Percentiles rank a stretch among this genome's conserved stretches.
Conservation (phyloP, 1,139 yeast genomes). For the Arxiozyma telluris region DNA sequence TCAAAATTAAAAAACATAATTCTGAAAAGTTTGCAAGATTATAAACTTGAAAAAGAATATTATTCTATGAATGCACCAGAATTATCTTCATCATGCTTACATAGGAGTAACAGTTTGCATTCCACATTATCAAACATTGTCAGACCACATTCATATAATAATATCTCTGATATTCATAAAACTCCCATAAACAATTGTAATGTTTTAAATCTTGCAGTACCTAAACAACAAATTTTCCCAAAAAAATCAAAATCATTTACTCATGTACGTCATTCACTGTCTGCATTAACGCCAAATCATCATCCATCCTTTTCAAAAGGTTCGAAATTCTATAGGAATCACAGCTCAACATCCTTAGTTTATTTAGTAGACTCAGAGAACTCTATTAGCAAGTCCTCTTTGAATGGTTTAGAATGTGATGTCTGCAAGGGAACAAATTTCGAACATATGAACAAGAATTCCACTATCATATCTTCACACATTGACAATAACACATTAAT, state of each 20-base stretch:
- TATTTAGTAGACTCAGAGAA: background rate
- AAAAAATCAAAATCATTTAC: slow-evolving; percentile 9
- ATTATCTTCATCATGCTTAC: slow-evolving; percentile 8
- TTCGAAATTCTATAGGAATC: background rate
- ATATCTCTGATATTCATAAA: background rate
- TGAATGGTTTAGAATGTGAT: slow-evolving; percentile 24
- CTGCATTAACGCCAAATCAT: background rate
- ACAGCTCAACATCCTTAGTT: slow-evolving; percentile 1
- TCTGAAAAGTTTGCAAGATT: slow-evolving; percentile 16
- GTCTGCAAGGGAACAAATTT: slow-evolving; percentile 34
- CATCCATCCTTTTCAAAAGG: background rate
- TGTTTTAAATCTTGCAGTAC: background rate
- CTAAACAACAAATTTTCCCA: background rate
- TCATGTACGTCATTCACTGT: slow-evolving; percentile 3
- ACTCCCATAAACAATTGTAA: background rate
- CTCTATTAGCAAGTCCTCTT: background rate
- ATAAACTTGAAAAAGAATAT: slow-evolving; percentile 4
- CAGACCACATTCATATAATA: slow-evolving; percentile 6
- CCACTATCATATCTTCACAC: background rate
- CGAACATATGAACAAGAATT: slow-evolving; percentile 10
- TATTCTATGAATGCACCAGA: slow-evolving; percentile 6
- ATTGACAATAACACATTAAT: slow-evolving; percentile 11
- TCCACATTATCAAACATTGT: slow-evolving; percentile 5
- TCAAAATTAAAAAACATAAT: slow-evolving; percentile 33
- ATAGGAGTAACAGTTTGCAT: slow-evolving; percentile 3